Conservation (phyloP, 2,329 filamentous ascomycete genomes). For the Lachnellula suecica region DNA sequence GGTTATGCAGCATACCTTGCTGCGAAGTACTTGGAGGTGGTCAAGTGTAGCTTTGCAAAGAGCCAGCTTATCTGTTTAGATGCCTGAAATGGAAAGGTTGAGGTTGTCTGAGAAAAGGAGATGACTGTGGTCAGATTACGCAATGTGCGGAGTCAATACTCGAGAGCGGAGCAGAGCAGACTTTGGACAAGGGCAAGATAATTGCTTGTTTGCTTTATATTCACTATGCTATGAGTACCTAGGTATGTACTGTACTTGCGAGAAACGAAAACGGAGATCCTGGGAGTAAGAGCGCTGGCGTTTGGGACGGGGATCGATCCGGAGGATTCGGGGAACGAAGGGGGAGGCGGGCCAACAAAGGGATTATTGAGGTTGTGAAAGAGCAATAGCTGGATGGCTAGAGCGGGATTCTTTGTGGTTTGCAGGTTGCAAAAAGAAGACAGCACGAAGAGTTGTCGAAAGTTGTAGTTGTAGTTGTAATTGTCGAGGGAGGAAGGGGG, state of each 20-base stretch:
- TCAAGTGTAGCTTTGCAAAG: slow-evolving; percentile 26
- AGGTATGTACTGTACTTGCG: slow-evolving; percentile 34
- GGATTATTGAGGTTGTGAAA: not conserved
- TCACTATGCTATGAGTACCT: slow-evolving; percentile 44
- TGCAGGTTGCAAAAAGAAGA: not conserved
- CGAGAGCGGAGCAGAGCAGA: slow-evolving; percentile 34
- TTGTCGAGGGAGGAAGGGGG: slow-evolving; percentile 2
- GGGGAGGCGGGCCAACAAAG: not conserved
- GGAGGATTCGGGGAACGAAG: not conserved
- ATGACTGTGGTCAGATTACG: slow-evolving; percentile 31
- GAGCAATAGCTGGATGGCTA: not conserved
- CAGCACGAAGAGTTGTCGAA: too few species aligned
- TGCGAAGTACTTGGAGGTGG: slow-evolving; percentile 24
- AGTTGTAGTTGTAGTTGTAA: not conserved
- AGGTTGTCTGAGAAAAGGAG: slow-evolving; percentile 17
- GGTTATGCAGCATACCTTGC: slow-evolving; percentile 31
- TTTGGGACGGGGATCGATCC: slow-evolving; percentile 5
- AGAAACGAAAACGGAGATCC: slow-evolving; percentile 24
- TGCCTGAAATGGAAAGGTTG: slow-evolving; percentile 11
- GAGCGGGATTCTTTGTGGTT: not conserved
- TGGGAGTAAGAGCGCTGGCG: slow-evolving; percentile 7
- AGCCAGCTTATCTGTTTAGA: slow-evolving; percentile 18
- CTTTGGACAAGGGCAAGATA: slow-evolving; percentile 29
- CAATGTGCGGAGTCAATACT: slow-evolving; percentile 21
- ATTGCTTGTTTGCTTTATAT: slow-evolving; percentile 43